Evolutionary conservation across 2,329 filamentous ascomycete genomes (phyloP), one percentile per base, ranked within the genome.

Genomic region (Curvularia eragrostidis): DNA sequence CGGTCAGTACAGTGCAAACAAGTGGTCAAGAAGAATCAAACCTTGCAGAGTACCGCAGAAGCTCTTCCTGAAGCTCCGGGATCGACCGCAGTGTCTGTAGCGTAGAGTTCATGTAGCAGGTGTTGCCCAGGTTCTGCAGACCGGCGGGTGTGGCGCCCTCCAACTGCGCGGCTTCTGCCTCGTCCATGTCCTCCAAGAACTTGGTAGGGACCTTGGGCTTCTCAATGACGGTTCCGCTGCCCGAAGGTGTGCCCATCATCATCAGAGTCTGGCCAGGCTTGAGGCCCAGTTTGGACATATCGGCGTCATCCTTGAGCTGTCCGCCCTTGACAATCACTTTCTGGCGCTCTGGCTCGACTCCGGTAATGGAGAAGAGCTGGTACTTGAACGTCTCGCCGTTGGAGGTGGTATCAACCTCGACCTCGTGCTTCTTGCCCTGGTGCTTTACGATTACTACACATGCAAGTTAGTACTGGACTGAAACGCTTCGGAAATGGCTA

Each of bases 171-270:
- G 88, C 87, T 77, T 98, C 94, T 28, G 93, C 93, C 75, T 96
- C 93, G 24, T 91, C 96, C 94, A 99, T 97, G 76, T 99, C 95
- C 79, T 99, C 95, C 62, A 96, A 80, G 70, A 99, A 99, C 78
- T 91, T 95, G 32, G 93, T 84, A 66, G 86, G 84, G 72, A 96
- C 89, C 73, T 89, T 91, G 30, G 95, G 95, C 52, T 82, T 81
- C 51, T 89, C 87, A 58, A 89, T 82, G 28, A 91, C 82, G 19
- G 79, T 83, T 15, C 81, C 78, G 49, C 85, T 87, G 13, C 86
- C 87, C 19, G 90, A 88, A 3, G 94, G 90, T 3, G 91, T 95
- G 36, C 96, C 96, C 85, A 99, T 91, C 90, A 99, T 96, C 88
- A 97, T 96, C 76, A 99, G 91, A 21, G 83, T 85, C 77, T 96